Percentiles rank a stretch among this genome's conserved stretches.
Evolutionary conservation across 148 eudicot genomes (phyloP).

Genomic region (Nepenthes gracilis): DNA sequence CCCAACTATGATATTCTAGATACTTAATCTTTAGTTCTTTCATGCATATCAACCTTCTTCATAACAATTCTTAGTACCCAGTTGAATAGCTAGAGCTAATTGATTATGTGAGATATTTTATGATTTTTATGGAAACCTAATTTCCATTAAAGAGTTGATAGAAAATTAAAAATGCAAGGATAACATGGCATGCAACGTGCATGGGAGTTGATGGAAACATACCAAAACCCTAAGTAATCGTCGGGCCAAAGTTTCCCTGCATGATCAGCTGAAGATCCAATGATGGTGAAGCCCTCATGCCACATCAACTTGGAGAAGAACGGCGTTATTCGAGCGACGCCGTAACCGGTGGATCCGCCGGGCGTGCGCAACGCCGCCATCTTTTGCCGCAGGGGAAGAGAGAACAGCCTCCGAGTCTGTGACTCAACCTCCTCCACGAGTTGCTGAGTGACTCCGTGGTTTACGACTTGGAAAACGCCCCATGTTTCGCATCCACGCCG

Average conservation of each 20-base stretch:
- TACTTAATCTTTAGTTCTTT: no score
- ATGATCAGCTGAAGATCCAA: constrained; percentile 23
- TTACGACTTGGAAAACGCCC: constrained; percentile 50
- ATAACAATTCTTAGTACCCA: no score
- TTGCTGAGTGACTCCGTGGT: constrained; percentile 34
- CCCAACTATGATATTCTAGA: no score
- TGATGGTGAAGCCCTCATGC: constrained; percentile 70
- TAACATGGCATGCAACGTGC: no score
- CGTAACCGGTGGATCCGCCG: constrained; percentile 41
- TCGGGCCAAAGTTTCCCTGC: not conserved
- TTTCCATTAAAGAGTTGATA: no score
- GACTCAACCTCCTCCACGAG: constrained; percentile 27
- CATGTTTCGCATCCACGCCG: constrained; percentile 37
- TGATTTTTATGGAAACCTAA: no score
- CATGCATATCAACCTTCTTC: no score
- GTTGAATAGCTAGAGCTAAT: no score
- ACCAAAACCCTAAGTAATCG: not conserved
- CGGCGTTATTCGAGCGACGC: constrained; percentile 36
- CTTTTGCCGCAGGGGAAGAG: constrained; percentile 37
- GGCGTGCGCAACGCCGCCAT: constrained; percentile 34
- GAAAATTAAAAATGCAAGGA: no score
- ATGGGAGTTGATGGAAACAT: no score
- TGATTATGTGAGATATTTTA: no score
- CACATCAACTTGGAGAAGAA: constrained; percentile 52
- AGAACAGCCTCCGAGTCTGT: constrained; percentile 26